These are phyloP conservation scores for Boletales sp. DNA, from an alignment of 768 basidiomycete genomes.

Conservation along the genomic window DNA sequence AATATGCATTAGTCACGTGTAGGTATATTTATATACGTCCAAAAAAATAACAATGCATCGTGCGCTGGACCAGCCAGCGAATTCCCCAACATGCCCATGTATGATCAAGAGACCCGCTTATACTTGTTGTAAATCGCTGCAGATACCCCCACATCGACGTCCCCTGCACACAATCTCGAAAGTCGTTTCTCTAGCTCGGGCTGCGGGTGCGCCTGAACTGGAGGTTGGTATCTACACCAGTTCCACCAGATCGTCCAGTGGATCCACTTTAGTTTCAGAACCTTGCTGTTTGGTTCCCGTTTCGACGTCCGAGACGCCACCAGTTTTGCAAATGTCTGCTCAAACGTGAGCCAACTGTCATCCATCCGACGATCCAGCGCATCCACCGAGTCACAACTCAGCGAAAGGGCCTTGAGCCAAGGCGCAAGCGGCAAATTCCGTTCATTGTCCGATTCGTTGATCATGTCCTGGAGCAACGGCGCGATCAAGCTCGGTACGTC, in stretches of 20 bases:
- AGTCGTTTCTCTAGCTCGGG: conserved; percentile 25
- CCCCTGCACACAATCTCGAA: conserved; percentile 16
- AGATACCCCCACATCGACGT: conserved; percentile 31
- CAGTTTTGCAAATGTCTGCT: conserved; percentile 21
- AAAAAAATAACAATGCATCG: not conserved
- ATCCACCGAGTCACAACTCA: conserved; percentile 27
- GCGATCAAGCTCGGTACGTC: conserved; percentile 19
- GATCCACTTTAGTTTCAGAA: conserved; percentile 28
- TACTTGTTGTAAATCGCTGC: conserved; percentile 29
- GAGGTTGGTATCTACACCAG: conserved; percentile 21
- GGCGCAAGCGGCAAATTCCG: conserved; percentile 20
- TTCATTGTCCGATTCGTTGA: conserved; percentile 13
- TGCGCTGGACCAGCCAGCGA: conserved; percentile 12
- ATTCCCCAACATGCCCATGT: no score
- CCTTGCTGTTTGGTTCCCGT: conserved; percentile 22
- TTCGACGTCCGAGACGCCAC: conserved; percentile 25
- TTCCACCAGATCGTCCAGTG: conserved; percentile 33
- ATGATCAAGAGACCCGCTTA: conserved; percentile 26
- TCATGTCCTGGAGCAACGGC: conserved; percentile 25
- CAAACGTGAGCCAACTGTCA: conserved; percentile 25
- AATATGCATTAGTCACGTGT: conserved; percentile 13
- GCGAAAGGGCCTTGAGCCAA: conserved; percentile 29
- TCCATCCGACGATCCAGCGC: conserved; percentile 20
- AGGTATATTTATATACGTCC: conserved; percentile 17
- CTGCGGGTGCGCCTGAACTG: conserved; percentile 18